Conservation (phyloP, 495 filamentous ascomycete genomes). For the Aspergillus avenaceus region DNA sequence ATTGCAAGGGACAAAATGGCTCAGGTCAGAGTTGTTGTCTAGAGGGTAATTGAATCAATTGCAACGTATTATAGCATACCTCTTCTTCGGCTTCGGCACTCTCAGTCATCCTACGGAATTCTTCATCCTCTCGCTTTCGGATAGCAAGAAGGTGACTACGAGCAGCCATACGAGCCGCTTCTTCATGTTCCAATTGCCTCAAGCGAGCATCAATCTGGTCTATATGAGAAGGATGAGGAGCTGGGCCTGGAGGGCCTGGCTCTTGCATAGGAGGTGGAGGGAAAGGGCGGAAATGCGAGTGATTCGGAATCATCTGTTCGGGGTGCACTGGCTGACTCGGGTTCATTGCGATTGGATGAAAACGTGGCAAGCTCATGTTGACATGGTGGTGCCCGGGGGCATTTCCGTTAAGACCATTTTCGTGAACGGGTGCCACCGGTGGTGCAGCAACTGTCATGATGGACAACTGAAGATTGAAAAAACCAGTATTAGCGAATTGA, state of each 20-base stretch:
- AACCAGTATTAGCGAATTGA: conserved; percentile 7
- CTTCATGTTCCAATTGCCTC: conserved; percentile 46
- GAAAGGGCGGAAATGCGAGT: conserved; percentile 38
- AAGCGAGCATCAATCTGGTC: conserved; percentile 44
- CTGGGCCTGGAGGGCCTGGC: conserved; percentile 27
- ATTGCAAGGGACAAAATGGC: not conserved
- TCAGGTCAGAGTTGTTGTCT: conserved; percentile 8
- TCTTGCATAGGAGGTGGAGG: conserved; percentile 34
- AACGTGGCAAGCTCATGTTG: conserved; percentile 35
- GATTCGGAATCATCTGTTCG: conserved; percentile 35
- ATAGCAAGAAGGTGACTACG: conserved; percentile 40
- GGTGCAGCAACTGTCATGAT: conserved; percentile 40
- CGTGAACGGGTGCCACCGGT: conserved; percentile 35
- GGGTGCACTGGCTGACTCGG: conserved; percentile 34
- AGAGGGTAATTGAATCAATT: not conserved
- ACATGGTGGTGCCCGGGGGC: conserved; percentile 31
- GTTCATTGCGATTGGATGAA: conserved; percentile 48
- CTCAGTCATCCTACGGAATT: conserved; percentile 45
- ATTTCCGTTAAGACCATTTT: conserved; percentile 32
- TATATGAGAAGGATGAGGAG: conserved; percentile 25
- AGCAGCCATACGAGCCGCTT: conserved; percentile 41
- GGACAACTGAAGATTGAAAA: conserved; percentile 7
- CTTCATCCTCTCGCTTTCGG: conserved; percentile 47
- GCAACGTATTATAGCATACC: conserved; percentile 25
- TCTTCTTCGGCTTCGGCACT: conserved; percentile 45